Base-by-base conservation (phyloP, 352 stramenopile genomes). In the Globisporangium yorkense region DNA sequence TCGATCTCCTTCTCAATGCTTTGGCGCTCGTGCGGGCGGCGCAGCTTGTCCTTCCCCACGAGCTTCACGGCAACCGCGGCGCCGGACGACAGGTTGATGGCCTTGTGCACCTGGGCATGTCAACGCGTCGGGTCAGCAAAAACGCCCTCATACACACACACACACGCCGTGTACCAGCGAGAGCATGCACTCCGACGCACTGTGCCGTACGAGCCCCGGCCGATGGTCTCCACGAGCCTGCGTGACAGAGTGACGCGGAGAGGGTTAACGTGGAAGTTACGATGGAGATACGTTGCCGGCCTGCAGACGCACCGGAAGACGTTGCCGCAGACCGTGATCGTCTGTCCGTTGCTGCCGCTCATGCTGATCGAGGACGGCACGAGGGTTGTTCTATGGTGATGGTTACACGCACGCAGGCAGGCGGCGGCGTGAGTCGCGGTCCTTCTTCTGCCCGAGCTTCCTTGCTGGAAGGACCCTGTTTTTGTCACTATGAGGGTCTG, bases 1-100 rank as follows among this genome's bases (percentile, higher is more conserved):
- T 89, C 82, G 43, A 92, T 90, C 67, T 92, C 82, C 54, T 92
- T 92, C 52, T 90, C 80, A 59, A 92, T 92, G 68, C 79, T 89
- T 33, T 79, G 71, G 27, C 80, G 82, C 57, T 92, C 82, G 56
- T 89, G 75, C 6, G 80, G 80, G 24, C 80, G 77, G 5, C 80
- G 74, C 27, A 92, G 56, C 37, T 86, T 86, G 40, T 90, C 82
- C 55, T 92, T 92, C 16, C 72, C 72, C 49, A 92, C 89, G 66
- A 92, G 70, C 57, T 92, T 92, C 13, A 92, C 77, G 9, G 82
- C 82, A n/a, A 92, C 82, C 10, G 82, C 78, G 4, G 80, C 82
- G 0, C 80, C 80, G 0, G 82, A 89, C 31, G 78, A 84, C 48
- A 90, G 64, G 56, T 92, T 90, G 40, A 90, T 86, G n/a, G 77